Base-by-base conservation (phyloP, 805 yeast genomes). In the Sugiyamaella boreocaroliniensis region DNA sequence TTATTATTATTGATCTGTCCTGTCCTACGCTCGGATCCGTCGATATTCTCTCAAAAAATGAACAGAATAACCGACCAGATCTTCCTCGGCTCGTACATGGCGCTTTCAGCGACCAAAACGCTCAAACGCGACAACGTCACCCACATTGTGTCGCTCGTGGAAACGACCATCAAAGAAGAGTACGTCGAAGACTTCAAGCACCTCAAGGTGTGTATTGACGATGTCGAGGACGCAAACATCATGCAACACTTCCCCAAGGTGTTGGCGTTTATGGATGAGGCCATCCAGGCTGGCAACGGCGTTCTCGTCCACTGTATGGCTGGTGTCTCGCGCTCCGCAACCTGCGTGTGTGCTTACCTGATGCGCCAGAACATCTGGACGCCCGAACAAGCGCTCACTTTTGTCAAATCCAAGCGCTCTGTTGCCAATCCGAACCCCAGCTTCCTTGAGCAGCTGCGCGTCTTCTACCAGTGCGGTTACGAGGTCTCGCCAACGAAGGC, bases 271-370 rank as follows among this genome's bases (percentile, higher is more conserved):
- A 85, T 92, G 1, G 85, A 83, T 47, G 62, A 68, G 2, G 89
- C 88, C 0, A 70, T 60, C 26, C 15, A 52, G 16, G 49, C 47
- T 14, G 67, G 67, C 37, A 67, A 61, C 8, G 61, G 64, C 9
- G 67, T 72, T 4, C 62, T 72, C 6, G 73, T 72, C n/a, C 76
- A 73, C 52, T 72, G 76, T 67, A 87, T 92, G 54, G 97, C 96
- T 29, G 99, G 99, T 0, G 87, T 88, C 29, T 89, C 97, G 0
- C 75, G 99, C 58, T 86, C 96, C 4, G 92, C 86, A 0, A 83
- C 97, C 0, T 83, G 89, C 14, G 82, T 84, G 40, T 81, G 87
- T 47, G 95, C 97, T 0, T 96, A 88, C 66, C 79, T 90, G 43
- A 92, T 93, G 97, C 78, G 82, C 64, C 72, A 89, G 48, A 75